Base-by-base conservation (phyloP, 805 yeast species). In the Candida ulmi region DNA sequence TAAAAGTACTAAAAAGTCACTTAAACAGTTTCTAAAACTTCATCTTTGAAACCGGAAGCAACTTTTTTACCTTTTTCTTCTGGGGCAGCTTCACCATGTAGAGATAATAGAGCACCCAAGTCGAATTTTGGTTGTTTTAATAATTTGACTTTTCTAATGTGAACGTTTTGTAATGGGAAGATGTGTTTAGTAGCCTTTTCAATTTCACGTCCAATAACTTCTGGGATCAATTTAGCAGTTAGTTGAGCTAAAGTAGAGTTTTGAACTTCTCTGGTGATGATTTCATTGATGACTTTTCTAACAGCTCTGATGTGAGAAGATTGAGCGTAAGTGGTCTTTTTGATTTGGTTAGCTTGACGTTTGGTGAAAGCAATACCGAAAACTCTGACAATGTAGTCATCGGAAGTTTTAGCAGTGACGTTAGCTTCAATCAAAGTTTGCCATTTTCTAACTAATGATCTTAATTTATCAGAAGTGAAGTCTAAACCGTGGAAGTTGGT, bases 401-500 rank as follows among this genome's bases (percentile, higher is more conserved):
- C 98, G 56, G 96, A 68, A 65, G 98, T 90, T 85, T 90, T 90
- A 65, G 88, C 97, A 60, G 98, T 88, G 61, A 90, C 97, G 70
- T 88, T 87, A 65, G 95, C 95, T 80, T 90, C 98, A 60, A 90
- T 95, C 72, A 91, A 78, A 55, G 96, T 81, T 80, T 90, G 98
- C 97, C 97, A 91, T 75, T 91, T 90, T 83, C 97, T 88, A 53
- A 90, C 97, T 71, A 91, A 80, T 44, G 97, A 90, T 78, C 95
- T 87, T 68, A 91, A 78, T 80, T 91, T 91, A 78, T 90, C 97
- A 55, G 95, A 78, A 65, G 98, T 90, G 83, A 91, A 90, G 78
- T 88, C 95, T 73, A 91, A 73, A 65, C 98, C 98, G 80, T 90
- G 97, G 95, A 90, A 91, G 95, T 91, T 91, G 79, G 98, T 90